phyloP scores from a whole-genome alignment of 163 green algal species.

The Prototheca wickerhamii region DNA sequence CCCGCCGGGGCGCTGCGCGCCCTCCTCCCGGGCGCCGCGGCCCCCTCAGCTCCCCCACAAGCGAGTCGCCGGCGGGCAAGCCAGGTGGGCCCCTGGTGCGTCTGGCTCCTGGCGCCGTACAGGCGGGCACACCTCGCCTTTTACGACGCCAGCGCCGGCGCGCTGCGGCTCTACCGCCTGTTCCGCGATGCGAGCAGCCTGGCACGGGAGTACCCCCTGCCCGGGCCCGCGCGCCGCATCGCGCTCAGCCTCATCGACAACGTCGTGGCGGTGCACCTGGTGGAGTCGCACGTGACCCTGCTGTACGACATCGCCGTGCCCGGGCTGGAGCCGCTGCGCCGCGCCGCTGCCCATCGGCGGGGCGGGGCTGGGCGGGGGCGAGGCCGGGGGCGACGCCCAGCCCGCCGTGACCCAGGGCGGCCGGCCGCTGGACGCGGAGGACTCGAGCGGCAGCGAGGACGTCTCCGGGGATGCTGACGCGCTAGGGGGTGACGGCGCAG shows the following conservation, averaged over 20 bases:
- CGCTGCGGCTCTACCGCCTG: slow-evolving; percentile 20
- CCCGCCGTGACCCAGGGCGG: neutral
- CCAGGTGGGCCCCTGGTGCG: neutral
- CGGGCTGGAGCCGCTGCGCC: neutral
- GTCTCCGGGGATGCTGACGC: too few species aligned
- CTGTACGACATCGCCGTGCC: neutral
- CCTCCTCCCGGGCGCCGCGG: too few species aligned
- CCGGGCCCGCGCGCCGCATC: neutral
- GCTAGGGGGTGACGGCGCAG: too few species aligned
- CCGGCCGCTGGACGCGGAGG: too few species aligned
- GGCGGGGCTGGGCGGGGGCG: neutral
- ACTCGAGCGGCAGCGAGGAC: too few species aligned
- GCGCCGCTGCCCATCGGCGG: slow-evolving; percentile 1
- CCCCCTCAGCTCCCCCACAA: too few species aligned
- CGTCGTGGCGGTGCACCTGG: slow-evolving; percentile 12
- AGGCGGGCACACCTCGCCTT: slow-evolving; percentile 6
- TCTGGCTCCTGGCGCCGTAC: slow-evolving; percentile 17
- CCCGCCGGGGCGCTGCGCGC: too few species aligned
- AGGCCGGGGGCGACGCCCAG: neutral
- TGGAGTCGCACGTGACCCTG: neutral
- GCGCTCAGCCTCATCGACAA: slow-evolving; percentile 19
- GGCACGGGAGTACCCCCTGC: slow-evolving; percentile 7
- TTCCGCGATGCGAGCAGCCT: slow-evolving; percentile 20
- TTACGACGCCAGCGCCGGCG: slow-evolving; percentile 4
- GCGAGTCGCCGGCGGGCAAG: neutral